Percentiles rank a stretch among this genome's conserved stretches.
phyloP scores from a whole-genome alignment of 257 asterid species.

The Nemophila menziesii region DNA sequence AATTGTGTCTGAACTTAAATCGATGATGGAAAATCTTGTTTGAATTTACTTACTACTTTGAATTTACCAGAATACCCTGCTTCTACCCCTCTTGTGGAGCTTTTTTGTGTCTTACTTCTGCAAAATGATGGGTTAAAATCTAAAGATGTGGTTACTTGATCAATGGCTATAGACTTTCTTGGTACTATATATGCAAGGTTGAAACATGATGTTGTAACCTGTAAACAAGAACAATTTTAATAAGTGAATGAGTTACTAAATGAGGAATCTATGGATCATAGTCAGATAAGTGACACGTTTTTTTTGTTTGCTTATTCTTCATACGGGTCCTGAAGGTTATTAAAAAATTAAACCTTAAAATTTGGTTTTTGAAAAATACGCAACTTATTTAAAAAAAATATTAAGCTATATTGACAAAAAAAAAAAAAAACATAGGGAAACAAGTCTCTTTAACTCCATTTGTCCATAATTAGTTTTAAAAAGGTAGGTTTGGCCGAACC shows the following conservation, averaged over 20 bases:
- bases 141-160: conserved; percentile 77
- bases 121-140: conserved; percentile 94
- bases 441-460: too few species aligned
- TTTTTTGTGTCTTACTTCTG: conserved; percentile 88
- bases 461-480: too few species aligned
- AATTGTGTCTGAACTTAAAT: conserved; percentile 81
- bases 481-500: too few species aligned
- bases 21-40: conserved; percentile 88
- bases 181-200: conserved; percentile 96
- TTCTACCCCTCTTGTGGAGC: conserved; percentile 89
- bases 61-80: conserved; percentile 98
- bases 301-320: conserved; percentile 62
- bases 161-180: conserved; percentile 98
- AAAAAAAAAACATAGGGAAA: too few species aligned
- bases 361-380: too few species aligned
- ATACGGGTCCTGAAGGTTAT: too few species aligned
- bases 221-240: conserved; percentile 74
- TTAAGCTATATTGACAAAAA: too few species aligned
- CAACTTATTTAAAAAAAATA: too few species aligned
- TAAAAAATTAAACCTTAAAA: too few species aligned
- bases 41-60: conserved; percentile 78
- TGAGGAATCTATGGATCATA: conserved; percentile 27
- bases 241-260: conserved; percentile 47
- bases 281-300: conserved; percentile 41
- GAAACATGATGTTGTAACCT: conserved; percentile 73